Base-by-base conservation (phyloP, 148 eudicot genomes). In the Gaultheria prostrata region DNA sequence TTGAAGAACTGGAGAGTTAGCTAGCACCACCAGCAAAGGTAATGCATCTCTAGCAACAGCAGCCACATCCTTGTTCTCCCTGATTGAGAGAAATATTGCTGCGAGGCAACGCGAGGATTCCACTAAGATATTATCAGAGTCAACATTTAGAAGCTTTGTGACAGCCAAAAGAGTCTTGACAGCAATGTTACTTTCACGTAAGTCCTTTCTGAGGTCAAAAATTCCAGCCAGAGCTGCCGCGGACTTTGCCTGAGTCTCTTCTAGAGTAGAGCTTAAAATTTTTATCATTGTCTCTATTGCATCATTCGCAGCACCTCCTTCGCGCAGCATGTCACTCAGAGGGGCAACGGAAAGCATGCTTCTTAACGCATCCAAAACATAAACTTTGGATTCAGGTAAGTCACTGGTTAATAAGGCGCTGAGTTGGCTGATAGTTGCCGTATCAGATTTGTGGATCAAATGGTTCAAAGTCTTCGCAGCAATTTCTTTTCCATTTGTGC, bases 301-400 rank as follows among this genome's bases (percentile, higher is more conserved):
- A 92, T 97, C 98, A 90, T 97, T 93, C 28, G 98, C 91, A 84
- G 99, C 98, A 92, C 96, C 93, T 59, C 98, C 99, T 83, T 97
- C 99, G 54, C 93, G 96, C 82, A 95, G 84, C 87, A 97, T 88
- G 76, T 97, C 99, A 79, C 14, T 90, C 14, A 93, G 91, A 81
- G 94, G 92, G 77, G 91, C 99, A 79, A 93, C 91, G 57, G 92
- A 91, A 82, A 97, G 93, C 96, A 97, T 91, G 84, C 95, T 95
- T 86, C 84, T 95, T 77, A 97, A 84, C 76, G 99, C 99, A 91
- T 97, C 95, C 82, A 97, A 84, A 81, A 97, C 95, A 84, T 97
- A 93, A 80, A 92, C 89, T 89, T 97, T 97, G 53, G 99, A 95
- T 86, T 97, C 99, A 3, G 99, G 98, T 61, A 95, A 92, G 80